A percentile compares a stretch with the other conserved stretches of the same genome.
Evolutionary conservation across 73 alveolate species (phyloP).

Genomic region (Paramecium sexaurelia): DNA sequence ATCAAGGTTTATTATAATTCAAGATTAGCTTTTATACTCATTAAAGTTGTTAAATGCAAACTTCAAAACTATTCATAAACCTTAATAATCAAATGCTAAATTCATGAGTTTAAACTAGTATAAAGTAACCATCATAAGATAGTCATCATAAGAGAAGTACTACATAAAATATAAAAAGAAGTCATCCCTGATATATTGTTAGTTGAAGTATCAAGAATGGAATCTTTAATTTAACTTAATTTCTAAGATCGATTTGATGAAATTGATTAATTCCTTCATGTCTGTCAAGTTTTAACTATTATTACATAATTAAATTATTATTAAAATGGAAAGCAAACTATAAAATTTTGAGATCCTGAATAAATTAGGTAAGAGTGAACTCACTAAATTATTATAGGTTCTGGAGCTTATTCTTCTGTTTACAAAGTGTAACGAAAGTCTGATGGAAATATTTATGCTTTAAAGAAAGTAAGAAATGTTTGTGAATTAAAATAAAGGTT

Average conservation of each 20-base stretch:
- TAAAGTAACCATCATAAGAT: too few relatives aligned
- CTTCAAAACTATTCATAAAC: too few relatives aligned
- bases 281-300: neutral
- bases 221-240: too few relatives aligned
- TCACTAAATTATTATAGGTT: conserved; percentile 25
- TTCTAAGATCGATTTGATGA: neutral
- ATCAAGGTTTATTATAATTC: too few relatives aligned
- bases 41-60: too few relatives aligned
- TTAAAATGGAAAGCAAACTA: conserved; percentile 48
- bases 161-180: too few relatives aligned
- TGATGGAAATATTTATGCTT: conserved; percentile 71
- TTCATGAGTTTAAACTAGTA: too few relatives aligned
- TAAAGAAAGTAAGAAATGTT: conserved; percentile 41
- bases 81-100: too few relatives aligned
- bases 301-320: neutral
- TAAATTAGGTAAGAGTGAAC: neutral
- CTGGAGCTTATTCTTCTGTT: conserved; percentile 72
- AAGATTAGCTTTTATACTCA: too few relatives aligned
- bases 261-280: neutral
- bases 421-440: conserved; percentile 66
- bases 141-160: too few relatives aligned
- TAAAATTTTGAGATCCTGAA: conserved; percentile 30
- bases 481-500: conserved; percentile 9
- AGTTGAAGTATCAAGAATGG: too few relatives aligned
- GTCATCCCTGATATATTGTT: too few relatives aligned